Base-by-base conservation (phyloP, 139 green algal genomes). In the Tetradesmus obliquus region DNA sequence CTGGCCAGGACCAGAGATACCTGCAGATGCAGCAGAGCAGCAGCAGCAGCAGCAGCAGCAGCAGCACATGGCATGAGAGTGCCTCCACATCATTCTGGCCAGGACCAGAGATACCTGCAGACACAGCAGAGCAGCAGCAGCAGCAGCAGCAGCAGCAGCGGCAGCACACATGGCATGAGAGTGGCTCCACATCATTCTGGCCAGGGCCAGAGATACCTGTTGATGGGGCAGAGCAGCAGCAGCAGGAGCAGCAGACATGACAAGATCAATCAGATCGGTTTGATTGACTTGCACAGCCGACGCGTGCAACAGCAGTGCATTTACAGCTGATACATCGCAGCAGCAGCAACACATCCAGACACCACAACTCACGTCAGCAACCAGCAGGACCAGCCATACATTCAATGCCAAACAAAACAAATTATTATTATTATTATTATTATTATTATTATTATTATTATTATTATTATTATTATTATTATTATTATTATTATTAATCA, bases 391-490 rank as follows among this genome's bases (percentile, higher is more conserved):
- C 6, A 1, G 24, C 79, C 79, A 60, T 84, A 84, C 79, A 32
- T 84, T 32, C 20, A 51, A 2, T 2, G 7, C 15, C 32, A 7
- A 82, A 24, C 5, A 9, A 13, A 82, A 82, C 32, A 2, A 51
- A 82, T 51, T n/a, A 81, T 45, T 45, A 45, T 82, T 54, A 82
- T 51, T n/a, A 82, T 51, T n/a, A 82, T 51, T n/a, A 82, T 51
- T n/a, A 82, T 51, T n/a, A 82, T 51, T n/a, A 82, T 51, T n/a
- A 82, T 51, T n/a, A 82, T 51, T n/a, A 82, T 51, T n/a, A 82
- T 51, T n/a, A 82, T 51, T n/a, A 82, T 51, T n/a, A 82, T 51
- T n/a, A 82, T 51, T n/a, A 82, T 51, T n/a, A 82, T 51, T n/a
- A 82, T 51, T n/a, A 82, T 51, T n/a, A 82, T 51, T n/a, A 82